These are phyloP conservation scores for Teunomyces funiuensis DNA, from an alignment of 805 yeast genomes.

Conservation along the genomic window DNA sequence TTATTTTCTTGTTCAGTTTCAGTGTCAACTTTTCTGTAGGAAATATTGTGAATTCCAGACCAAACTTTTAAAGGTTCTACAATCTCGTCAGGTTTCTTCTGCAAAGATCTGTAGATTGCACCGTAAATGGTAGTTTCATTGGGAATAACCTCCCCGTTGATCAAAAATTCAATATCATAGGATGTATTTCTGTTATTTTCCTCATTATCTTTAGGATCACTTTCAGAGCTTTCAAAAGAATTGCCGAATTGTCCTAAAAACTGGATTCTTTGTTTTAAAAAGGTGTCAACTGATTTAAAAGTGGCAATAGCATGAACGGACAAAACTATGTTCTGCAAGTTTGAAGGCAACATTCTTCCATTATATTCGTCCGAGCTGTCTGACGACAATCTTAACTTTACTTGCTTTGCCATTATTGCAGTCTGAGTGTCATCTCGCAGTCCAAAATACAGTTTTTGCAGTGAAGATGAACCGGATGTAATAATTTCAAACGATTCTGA, in stretches of 20 bases:
- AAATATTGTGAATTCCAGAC: constrained; percentile 54
- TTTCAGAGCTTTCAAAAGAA: constrained; percentile 13
- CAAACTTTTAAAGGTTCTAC: constrained; percentile 56
- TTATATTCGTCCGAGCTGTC: constrained; percentile 12
- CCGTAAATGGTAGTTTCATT: constrained; percentile 74
- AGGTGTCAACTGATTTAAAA: constrained; percentile 50
- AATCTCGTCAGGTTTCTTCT: constrained; percentile 34
- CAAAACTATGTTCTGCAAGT: constrained; percentile 35
- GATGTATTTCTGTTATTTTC: constrained; percentile 11
- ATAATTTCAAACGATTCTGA: constrained; percentile 70
- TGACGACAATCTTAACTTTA: constrained; percentile 52
- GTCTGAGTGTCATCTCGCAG: constrained; percentile 37
- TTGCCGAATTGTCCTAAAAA: constrained; percentile 14
- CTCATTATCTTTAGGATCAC: constrained; percentile 17
- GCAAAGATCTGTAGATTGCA: constrained; percentile 57
- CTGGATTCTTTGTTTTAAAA: constrained; percentile 39
- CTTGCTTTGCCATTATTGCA: constrained; percentile 67
- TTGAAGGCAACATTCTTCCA: constrained; percentile 18
- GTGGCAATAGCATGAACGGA: constrained; percentile 64
- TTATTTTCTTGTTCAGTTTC: constrained; percentile 12
- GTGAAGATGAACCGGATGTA: constrained; percentile 38
- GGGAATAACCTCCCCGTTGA: constrained; percentile 59
- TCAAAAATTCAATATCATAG: constrained; percentile 51
- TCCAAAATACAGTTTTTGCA: not conserved
- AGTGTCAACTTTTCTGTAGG: constrained; percentile 36